These are phyloP conservation scores for Penicillium turbatum DNA, from an alignment of 495 filamentous ascomycete species.

Conservation along the genomic window DNA sequence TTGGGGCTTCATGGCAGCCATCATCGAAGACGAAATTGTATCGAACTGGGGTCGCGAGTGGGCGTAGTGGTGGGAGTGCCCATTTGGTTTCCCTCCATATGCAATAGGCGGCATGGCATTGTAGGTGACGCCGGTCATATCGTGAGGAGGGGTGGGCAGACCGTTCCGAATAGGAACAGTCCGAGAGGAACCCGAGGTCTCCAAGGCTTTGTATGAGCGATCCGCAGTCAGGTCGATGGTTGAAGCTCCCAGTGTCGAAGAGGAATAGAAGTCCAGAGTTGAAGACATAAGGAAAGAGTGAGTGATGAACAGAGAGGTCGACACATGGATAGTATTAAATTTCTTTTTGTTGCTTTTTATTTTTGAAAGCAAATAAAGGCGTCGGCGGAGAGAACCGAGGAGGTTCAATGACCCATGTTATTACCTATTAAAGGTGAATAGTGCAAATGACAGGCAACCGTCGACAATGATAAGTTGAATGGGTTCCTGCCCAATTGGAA, in stretches of 20 bases:
- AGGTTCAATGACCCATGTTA: conserved; percentile 9
- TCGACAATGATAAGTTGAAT: neutral
- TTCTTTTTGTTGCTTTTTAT: neutral
- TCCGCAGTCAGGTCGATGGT: conserved; percentile 22
- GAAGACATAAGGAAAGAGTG: conserved; percentile 38
- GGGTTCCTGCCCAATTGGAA: conserved; percentile 18
- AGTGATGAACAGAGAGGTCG: conserved; percentile 7
- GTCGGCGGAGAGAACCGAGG: conserved; percentile 7
- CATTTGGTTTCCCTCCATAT: conserved; percentile 33
- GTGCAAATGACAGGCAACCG: neutral
- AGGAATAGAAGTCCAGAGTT: conserved; percentile 26
- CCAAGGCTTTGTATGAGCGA: conserved; percentile 14
- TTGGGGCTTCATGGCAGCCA: conserved; percentile 25
- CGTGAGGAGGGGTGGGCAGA: conserved; percentile 47
- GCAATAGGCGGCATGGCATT: conserved; percentile 34
- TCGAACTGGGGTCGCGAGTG: conserved; percentile 29
- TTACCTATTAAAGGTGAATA: conserved; percentile 2
- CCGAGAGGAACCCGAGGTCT: conserved; percentile 25
- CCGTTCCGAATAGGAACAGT: conserved; percentile 45
- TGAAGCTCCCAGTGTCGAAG: conserved; percentile 28
- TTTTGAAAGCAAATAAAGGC: conserved; percentile 2
- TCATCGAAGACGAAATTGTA: conserved; percentile 22
- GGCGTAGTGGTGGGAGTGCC: conserved; percentile 27
- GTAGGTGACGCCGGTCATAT: conserved; percentile 47
- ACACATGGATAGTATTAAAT: conserved; percentile 20